A percentile compares a stretch with the other conserved stretches of the same genome.
These are phyloP conservation scores for Pseudophaeomoniella oleicola DNA, from an alignment of 2,329 filamentous ascomycete genomes.

Conservation along the genomic window DNA sequence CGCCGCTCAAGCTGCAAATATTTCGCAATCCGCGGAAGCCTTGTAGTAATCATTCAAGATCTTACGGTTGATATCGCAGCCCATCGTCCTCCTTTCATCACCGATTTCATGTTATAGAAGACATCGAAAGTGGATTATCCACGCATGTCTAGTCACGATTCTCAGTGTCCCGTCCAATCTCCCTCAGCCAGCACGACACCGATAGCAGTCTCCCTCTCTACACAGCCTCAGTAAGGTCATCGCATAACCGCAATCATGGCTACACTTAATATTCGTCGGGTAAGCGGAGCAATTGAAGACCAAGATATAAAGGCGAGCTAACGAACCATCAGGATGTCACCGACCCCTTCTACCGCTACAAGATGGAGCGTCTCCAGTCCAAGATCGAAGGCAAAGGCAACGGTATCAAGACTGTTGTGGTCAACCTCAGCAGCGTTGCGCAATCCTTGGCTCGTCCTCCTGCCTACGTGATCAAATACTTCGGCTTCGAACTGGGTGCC, in stretches of 20 bases:
- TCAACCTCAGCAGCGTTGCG: constrained; percentile 91
- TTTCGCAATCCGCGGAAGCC: constrained; percentile 93
- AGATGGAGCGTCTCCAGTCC: constrained; percentile 97
- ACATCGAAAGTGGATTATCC: constrained; percentile 14
- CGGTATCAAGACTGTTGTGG: constrained; percentile 97
- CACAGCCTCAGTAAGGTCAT: neutral
- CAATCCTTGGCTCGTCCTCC: constrained; percentile 83
- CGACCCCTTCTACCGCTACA: constrained; percentile 99
- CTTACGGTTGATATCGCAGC: constrained; percentile 65
- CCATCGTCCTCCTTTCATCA: constrained; percentile 12
- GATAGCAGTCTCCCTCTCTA: constrained; percentile 13
- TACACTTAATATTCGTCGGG: constrained; percentile 91
- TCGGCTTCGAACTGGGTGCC: constrained; percentile 94
- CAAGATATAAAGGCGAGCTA: neutral
- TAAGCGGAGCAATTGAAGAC: constrained; percentile 8
- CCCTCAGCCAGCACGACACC: constrained; percentile 16
- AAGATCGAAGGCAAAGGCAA: constrained; percentile 99
- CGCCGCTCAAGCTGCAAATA: constrained; percentile 89
- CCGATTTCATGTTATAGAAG: constrained; percentile 13
- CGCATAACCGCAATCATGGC: constrained; percentile 60
- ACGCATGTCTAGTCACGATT: constrained; percentile 46
- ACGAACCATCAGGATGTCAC: constrained; percentile 53
- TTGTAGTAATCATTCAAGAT: constrained; percentile 77
- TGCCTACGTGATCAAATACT: constrained; percentile 97
- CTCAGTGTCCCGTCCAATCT: constrained; percentile 28